phyloP scores from a whole-genome alignment of 352 stramenopile genomes.

The Globisporangium lucens region DNA sequence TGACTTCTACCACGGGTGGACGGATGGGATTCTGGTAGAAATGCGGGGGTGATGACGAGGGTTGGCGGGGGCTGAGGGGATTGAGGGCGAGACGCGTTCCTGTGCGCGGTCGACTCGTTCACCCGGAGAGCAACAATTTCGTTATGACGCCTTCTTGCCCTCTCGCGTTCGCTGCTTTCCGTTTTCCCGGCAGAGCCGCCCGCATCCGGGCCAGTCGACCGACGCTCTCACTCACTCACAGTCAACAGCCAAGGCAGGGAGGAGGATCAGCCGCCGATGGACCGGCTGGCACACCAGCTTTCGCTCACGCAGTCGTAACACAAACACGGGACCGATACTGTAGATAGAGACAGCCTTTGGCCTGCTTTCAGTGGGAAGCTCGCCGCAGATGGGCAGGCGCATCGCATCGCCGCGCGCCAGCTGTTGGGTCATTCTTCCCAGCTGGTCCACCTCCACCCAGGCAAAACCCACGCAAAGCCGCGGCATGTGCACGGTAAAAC shows the following conservation, averaged over 20 bases:
- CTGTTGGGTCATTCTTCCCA: slow-evolving; percentile 24
- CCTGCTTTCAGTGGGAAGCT: slow-evolving; percentile 10
- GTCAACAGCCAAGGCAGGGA: neutral
- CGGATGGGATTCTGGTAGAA: neutral
- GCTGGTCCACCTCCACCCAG: slow-evolving; percentile 19
- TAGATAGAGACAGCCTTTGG: slow-evolving; percentile 14
- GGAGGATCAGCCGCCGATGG: slow-evolving; percentile 7
- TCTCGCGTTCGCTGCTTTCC: neutral
- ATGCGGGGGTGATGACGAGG: neutral
- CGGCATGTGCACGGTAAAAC: neutral
- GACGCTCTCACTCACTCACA: neutral
- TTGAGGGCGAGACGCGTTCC: slow-evolving; percentile 19
- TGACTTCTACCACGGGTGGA: neutral
- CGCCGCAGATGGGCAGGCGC: slow-evolving; percentile 16
- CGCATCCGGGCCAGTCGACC: slow-evolving; percentile 5
- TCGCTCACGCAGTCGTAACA: slow-evolving; percentile 8
- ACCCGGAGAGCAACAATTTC: slow-evolving; percentile 19
- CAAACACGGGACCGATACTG: neutral
- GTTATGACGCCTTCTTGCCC: slow-evolving; percentile 12
- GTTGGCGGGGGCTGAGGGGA: neutral
- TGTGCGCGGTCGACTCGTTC: slow-evolving; percentile 21
- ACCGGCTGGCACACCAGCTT: slow-evolving; percentile 14
- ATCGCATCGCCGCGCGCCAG: slow-evolving; percentile 7
- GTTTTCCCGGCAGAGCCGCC: neutral
- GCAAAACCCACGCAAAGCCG: slow-evolving; percentile 9